phyloP scores from a whole-genome alignment of 169 alveolate species.

The Babesia ovis region DNA sequence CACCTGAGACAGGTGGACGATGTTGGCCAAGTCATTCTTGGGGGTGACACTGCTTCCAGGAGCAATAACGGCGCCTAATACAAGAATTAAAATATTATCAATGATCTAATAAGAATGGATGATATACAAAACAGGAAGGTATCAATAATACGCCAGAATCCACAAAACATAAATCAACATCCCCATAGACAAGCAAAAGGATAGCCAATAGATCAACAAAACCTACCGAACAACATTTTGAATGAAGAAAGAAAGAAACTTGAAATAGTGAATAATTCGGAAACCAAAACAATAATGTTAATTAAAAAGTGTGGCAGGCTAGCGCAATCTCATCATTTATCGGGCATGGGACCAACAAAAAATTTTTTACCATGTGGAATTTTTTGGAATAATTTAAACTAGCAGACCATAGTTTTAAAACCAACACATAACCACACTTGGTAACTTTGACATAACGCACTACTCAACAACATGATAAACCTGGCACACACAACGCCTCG shows the following conservation, averaged over 20 bases:
- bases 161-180: background rate
- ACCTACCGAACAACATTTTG: slow-evolving; percentile 43
- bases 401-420: too few species aligned
- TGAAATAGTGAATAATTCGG: background rate
- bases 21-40: slow-evolving; percentile 65
- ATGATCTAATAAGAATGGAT: background rate
- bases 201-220: background rate
- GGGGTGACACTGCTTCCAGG: slow-evolving; percentile 69
- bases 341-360: slow-evolving; percentile 25
- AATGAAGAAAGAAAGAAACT: background rate
- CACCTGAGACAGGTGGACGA: slow-evolving; percentile 84
- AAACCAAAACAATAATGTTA: background rate
- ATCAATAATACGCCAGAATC: background rate
- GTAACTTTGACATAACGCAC: background rate
- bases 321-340: background rate
- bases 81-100: slow-evolving; percentile 3
- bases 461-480: too few species aligned
- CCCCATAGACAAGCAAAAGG: background rate
- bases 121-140: background rate
- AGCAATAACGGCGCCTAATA: slow-evolving; percentile 64
- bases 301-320: slow-evolving; percentile 8
- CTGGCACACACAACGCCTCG: too few species aligned
- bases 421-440: background rate
- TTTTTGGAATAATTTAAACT: too few species aligned
- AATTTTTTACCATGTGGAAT: background rate